phyloP scores from a whole-genome alignment of 345 rosid genomes.

The Geranium rotundifolium region DNA sequence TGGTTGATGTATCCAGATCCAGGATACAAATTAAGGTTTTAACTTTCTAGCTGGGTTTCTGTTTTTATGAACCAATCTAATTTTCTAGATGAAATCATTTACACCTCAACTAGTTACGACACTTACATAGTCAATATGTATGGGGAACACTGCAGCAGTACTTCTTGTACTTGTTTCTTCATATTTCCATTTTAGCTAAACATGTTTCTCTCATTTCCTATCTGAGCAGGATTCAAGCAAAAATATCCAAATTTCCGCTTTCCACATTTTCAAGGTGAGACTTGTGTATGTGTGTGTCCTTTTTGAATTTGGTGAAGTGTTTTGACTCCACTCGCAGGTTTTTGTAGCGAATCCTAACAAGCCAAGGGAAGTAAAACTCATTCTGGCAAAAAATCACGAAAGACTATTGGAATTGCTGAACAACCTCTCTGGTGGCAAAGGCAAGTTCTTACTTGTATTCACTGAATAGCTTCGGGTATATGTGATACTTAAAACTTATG shows the following conservation, averaged over 20 bases:
- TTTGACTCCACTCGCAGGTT: constrained; percentile 31
- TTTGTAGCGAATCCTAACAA: constrained; percentile 98
- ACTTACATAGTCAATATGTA: no score
- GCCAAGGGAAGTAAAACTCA: constrained; percentile 73
- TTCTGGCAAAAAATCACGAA: constrained; percentile 73
- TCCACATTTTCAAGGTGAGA: constrained; percentile 87
- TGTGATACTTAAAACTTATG: not conserved
- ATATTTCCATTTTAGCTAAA: not conserved
- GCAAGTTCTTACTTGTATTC: constrained; percentile 18
- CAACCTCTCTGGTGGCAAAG: constrained; percentile 70
- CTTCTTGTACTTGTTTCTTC: not conserved
- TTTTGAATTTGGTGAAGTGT: not conserved
- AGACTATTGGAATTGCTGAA: constrained; percentile 55
- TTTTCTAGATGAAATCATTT: no score
- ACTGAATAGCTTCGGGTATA: no score
- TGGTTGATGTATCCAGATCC: no score
- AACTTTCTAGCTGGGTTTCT: no score
- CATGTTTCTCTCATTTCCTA: not conserved
- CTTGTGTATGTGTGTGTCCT: no score
- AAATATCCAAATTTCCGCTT: constrained; percentile 83
- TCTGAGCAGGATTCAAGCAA: constrained; percentile 79
- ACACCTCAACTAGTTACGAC: no score
- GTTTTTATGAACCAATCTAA: no score
- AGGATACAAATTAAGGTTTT: no score
- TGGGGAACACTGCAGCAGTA: no score